These are phyloP conservation scores for Zychaea mexicana DNA, from an alignment of 371 early-diverging fungal species.

Conservation along the genomic window DNA sequence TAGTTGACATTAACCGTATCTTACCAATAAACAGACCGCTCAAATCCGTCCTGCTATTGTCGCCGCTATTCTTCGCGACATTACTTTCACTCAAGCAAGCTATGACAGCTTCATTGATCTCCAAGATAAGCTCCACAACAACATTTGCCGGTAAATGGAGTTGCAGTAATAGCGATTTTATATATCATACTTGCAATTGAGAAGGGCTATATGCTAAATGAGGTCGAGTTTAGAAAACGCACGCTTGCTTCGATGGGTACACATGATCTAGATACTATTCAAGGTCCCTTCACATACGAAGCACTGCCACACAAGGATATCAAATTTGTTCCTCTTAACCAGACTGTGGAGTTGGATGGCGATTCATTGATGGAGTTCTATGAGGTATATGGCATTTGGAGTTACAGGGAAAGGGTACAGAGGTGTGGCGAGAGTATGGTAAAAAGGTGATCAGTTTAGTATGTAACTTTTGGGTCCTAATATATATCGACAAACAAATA, in stretches of 20 bases:
- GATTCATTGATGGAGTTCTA: conserved; percentile 91
- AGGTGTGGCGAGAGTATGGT: background rate
- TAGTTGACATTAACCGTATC: background rate
- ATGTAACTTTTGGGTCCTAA: background rate
- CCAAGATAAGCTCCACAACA: conserved; percentile 99
- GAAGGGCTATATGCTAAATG: conserved; percentile 2
- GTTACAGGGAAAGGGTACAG: background rate
- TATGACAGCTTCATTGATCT: conserved; percentile 98
- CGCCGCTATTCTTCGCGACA: conserved; percentile 92
- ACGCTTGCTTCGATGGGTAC: conserved; percentile 98
- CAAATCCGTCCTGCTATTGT: conserved; percentile 90
- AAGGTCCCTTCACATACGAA: conserved; percentile 96
- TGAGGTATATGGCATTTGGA: conserved; percentile 43
- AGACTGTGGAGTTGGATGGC: conserved; percentile 86
- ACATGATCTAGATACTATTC: conserved; percentile 97
- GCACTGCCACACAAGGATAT: conserved; percentile 89
- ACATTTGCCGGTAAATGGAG: conserved; percentile 81
- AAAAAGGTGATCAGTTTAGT: background rate
- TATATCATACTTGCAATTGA: background rate
- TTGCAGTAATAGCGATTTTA: background rate
- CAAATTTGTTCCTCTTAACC: conserved; percentile 95
- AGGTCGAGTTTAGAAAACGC: conserved; percentile 74
- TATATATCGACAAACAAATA: background rate
- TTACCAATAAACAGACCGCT: conserved; percentile 49
- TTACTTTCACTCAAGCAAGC: conserved; percentile 80